These are phyloP conservation scores for Parasarocladium wereldwijsianum DNA, from an alignment of 2,329 filamentous ascomycete species.

Conservation along the genomic window DNA sequence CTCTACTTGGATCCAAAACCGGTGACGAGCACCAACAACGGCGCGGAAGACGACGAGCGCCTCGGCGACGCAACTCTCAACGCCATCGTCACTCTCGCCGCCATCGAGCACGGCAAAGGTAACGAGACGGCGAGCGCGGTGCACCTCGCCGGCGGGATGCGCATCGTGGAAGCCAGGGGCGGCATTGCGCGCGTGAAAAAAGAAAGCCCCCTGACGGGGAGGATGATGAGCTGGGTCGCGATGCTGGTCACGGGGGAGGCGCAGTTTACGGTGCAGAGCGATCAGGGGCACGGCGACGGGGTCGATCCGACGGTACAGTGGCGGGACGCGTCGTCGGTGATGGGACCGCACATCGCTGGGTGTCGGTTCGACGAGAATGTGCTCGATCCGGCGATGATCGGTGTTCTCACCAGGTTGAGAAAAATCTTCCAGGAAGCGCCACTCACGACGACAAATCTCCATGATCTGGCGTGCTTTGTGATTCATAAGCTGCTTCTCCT, in stretches of 20 bases:
- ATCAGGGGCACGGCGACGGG: constrained; percentile 30
- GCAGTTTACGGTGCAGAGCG: constrained; percentile 37
- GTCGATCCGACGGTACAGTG: constrained; percentile 34
- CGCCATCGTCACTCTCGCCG: constrained; percentile 40
- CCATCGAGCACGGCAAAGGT: constrained; percentile 44
- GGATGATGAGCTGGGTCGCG: constrained; percentile 42
- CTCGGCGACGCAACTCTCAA: constrained; percentile 43
- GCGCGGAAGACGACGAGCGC: constrained; percentile 27
- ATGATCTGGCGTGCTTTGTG: constrained; percentile 40
- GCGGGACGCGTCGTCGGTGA: constrained; percentile 17
- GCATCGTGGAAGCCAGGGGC: constrained; percentile 31
- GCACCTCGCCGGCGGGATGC: constrained; percentile 34
- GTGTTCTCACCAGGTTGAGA: constrained; percentile 27
- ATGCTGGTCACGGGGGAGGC: constrained; percentile 36
- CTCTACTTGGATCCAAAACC: constrained; percentile 23
- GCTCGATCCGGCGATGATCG: constrained; percentile 17
- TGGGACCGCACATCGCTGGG: constrained; percentile 4
- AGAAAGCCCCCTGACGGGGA: constrained; percentile 35
- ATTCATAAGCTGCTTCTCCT: constrained; percentile 30
- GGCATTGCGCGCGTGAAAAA: constrained; percentile 31
- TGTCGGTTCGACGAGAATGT: constrained; percentile 6
- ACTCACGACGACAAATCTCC: constrained; percentile 27
- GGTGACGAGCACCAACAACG: too few species aligned
- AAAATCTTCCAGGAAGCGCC: constrained; percentile 20
- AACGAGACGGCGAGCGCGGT: constrained; percentile 27